Conservation (phyloP, 306 rosid species). For the Herpetospermum pedunculosum region DNA sequence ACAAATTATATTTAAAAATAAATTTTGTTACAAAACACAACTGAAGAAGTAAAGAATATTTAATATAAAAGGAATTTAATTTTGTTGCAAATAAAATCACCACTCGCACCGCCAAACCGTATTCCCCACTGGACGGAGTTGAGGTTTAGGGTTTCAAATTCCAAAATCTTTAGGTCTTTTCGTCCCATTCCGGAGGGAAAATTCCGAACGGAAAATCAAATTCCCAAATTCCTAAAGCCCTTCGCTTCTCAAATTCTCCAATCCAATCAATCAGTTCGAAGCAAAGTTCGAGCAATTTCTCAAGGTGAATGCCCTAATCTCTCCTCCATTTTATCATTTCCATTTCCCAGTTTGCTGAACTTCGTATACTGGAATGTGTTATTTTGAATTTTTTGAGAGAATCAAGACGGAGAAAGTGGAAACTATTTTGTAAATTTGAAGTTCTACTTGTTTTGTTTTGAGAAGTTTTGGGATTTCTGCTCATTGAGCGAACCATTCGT, state of each 20-base stretch:
- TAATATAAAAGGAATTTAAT: background rate
- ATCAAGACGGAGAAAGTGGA: background rate
- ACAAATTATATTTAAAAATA: too few relatives aligned
- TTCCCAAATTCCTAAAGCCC: background rate
- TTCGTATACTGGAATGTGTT: background rate
- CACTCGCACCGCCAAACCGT: background rate
- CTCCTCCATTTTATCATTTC: conserved; percentile 1
- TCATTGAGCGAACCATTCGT: background rate
- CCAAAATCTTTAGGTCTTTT: background rate
- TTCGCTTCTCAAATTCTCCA: conserved; percentile 5
- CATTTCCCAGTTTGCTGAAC: background rate
- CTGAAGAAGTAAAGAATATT: too few relatives aligned
- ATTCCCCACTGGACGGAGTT: background rate
- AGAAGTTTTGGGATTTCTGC: background rate
- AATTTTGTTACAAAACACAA: too few relatives aligned
- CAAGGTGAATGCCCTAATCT: conserved; percentile 23
- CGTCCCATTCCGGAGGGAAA: conserved; percentile 34
- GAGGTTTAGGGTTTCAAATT: conserved; percentile 27
- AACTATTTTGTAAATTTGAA: background rate
- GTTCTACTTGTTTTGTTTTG: background rate
- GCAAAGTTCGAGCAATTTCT: background rate
- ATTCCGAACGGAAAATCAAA: background rate
- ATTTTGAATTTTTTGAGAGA: background rate
- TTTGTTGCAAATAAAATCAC: background rate
- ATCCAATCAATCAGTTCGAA: background rate